phyloP scores from a whole-genome alignment of 257 asterid genomes.

The Haberlea rhodopensis region DNA sequence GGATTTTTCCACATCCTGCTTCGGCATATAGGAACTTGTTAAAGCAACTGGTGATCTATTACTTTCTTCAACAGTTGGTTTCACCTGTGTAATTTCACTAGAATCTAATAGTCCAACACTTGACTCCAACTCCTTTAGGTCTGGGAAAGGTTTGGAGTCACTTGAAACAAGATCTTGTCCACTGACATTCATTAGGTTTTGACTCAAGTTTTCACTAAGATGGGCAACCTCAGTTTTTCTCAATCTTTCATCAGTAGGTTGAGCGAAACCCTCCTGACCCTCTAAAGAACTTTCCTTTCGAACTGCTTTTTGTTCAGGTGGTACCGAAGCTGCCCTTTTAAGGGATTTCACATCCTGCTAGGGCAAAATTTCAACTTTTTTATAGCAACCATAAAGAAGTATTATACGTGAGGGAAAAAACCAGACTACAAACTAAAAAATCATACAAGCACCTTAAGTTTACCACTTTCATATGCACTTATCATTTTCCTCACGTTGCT shows the following conservation, averaged over 20 bases:
- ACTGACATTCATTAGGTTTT: slow-evolving; percentile 23
- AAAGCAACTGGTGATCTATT: neutral
- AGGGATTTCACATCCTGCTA: slow-evolving; percentile 53
- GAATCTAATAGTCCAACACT: slow-evolving; percentile 19
- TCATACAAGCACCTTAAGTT: slow-evolving; percentile 54
- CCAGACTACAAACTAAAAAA: slow-evolving; percentile 5
- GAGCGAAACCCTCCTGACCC: slow-evolving; percentile 23
- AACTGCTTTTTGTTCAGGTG: slow-evolving; percentile 39
- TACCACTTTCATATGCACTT: slow-evolving; percentile 63
- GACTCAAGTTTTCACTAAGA: slow-evolving; percentile 25
- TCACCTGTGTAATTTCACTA: slow-evolving; percentile 8
- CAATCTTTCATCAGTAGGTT: slow-evolving; percentile 27
- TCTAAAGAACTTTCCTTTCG: slow-evolving; percentile 36
- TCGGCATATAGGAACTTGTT: neutral
- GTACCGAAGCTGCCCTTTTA: slow-evolving; percentile 39
- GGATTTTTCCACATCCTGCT: neutral
- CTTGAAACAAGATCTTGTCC: slow-evolving; percentile 26
- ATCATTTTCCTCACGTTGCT: slow-evolving; percentile 78
- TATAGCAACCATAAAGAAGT: slow-evolving; percentile 4
- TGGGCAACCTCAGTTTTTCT: slow-evolving; percentile 22
- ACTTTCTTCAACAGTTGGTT: slow-evolving; percentile 12
- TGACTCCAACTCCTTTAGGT: slow-evolving; percentile 22
- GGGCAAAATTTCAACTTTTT: neutral
- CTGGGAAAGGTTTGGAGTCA: slow-evolving; percentile 18
- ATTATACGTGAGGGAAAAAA: slow-evolving; percentile 16